Conservation (phyloP, 2,329 filamentous ascomycete genomes). For the Penicillium expansum region DNA sequence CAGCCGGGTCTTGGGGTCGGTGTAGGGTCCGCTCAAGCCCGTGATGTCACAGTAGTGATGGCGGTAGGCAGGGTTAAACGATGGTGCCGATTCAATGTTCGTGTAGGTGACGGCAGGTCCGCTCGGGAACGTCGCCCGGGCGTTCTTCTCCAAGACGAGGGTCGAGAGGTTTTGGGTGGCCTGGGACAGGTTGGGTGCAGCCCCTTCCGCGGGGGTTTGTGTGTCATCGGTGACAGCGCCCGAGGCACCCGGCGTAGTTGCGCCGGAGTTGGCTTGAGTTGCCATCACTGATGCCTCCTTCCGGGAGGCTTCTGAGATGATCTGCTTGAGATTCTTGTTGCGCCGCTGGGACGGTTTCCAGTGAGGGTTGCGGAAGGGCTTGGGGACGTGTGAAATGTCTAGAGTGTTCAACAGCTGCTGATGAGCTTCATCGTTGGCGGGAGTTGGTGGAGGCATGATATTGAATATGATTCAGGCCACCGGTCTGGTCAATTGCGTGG, state of each 20-base stretch:
- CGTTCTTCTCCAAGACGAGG: conserved; percentile 81
- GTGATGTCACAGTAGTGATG: conserved; percentile 96
- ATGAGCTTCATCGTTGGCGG: conserved; percentile 76
- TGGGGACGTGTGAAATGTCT: conserved; percentile 81
- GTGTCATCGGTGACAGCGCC: conserved; percentile 41
- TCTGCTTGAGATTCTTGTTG: conserved; percentile 98
- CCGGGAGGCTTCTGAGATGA: conserved; percentile 81
- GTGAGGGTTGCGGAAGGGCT: conserved; percentile 82
- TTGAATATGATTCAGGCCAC: conserved; percentile 11
- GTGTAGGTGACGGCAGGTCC: conserved; percentile 84
- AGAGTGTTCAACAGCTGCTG: conserved; percentile 84
- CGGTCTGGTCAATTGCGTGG: background rate
- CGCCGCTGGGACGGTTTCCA: conserved; percentile 94
- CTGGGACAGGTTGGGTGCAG: conserved; percentile 72
- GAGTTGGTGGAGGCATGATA: conserved; percentile 60
- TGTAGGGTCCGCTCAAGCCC: conserved; percentile 84
- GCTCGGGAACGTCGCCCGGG: conserved; percentile 43
- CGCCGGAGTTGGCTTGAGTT: conserved; percentile 78
- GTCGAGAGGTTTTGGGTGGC: conserved; percentile 83
- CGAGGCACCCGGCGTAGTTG: conserved; percentile 61
- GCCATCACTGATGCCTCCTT: conserved; percentile 86
- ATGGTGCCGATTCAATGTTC: conserved; percentile 93
- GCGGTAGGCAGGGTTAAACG: conserved; percentile 70
- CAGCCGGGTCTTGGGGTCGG: conserved; percentile 90
- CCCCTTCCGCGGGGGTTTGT: conserved; percentile 47